phyloP scores from a whole-genome alignment of 108 stramenopile genomes.

The Cyclostephanos tholiformis region DNA sequence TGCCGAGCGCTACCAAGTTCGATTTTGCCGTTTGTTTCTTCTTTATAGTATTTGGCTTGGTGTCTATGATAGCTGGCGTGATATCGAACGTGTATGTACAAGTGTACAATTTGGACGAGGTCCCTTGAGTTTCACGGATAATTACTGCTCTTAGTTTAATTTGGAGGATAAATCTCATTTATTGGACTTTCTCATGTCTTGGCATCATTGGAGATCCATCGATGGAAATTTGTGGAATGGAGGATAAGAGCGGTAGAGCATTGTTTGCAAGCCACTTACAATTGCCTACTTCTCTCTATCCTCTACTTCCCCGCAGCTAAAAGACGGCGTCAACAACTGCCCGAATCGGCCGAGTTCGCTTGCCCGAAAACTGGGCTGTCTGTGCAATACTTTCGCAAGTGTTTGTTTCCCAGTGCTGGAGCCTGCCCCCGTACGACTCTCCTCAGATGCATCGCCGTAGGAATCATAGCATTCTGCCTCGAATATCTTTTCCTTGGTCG shows the following conservation, averaged over 20 bases:
- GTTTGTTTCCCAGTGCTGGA: background rate
- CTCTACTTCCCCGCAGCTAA: background rate
- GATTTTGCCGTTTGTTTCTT: conserved; percentile 67
- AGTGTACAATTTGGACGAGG: conserved; percentile 23
- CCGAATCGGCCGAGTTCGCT: conserved; percentile 26
- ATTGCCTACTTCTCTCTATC: background rate
- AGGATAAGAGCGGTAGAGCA: too few relatives aligned
- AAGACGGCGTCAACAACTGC: background rate
- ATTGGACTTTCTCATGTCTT: background rate
- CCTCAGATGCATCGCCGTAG: conserved; percentile 10
- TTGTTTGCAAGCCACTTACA: too few relatives aligned
- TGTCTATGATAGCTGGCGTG: conserved; percentile 68
- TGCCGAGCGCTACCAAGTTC: conserved; percentile 47
- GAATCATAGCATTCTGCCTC: conserved; percentile 34
- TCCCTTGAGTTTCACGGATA: too few relatives aligned
- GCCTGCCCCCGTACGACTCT: background rate
- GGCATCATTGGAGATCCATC: too few relatives aligned
- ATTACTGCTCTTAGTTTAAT: too few relatives aligned
- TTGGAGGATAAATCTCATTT: too few relatives aligned
- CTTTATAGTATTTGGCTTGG: conserved; percentile 71
- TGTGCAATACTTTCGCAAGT: conserved; percentile 30
- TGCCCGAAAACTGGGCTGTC: conserved; percentile 28
- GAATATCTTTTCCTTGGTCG: background rate
- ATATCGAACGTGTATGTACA: conserved; percentile 74
- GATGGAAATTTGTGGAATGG: background rate